Conservation (phyloP, 331 rosid genomes). For the Prunus yedoensis region DNA sequence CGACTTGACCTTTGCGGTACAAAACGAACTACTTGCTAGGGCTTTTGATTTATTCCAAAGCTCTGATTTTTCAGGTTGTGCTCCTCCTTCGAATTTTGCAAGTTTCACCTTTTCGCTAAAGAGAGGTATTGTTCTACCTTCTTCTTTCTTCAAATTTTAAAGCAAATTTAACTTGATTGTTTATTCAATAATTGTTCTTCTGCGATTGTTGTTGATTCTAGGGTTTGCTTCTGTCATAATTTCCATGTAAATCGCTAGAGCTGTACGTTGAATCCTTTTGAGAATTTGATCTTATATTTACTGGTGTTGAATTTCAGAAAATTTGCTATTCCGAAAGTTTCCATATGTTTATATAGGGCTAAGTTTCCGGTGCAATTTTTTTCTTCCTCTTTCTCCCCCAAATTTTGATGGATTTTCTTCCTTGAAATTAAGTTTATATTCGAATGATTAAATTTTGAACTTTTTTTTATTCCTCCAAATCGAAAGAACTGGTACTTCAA, state of each 20-base stretch:
- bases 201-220: neutral
- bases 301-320: neutral
- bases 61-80: conserved; percentile 1
- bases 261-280: neutral
- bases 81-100: neutral
- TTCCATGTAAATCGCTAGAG: neutral
- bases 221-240: conserved; percentile 7
- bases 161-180: neutral
- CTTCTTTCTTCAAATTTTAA: neutral
- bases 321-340: neutral
- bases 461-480: neutral
- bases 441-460: neutral
- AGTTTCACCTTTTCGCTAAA: neutral
- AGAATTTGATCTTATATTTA: neutral
- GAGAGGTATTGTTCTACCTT: conserved; percentile 2
- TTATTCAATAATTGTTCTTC: neutral
- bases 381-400: neutral
- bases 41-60: neutral
- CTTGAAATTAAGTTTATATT: neutral
- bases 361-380: neutral
- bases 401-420: neutral
- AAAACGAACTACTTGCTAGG: conserved; percentile 6
- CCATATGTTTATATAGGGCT: neutral
- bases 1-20: conserved; percentile 12
- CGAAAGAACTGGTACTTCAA: neutral